Conservation (phyloP, 2,329 filamentous ascomycete species). For the Sporothrix pallida region DNA sequence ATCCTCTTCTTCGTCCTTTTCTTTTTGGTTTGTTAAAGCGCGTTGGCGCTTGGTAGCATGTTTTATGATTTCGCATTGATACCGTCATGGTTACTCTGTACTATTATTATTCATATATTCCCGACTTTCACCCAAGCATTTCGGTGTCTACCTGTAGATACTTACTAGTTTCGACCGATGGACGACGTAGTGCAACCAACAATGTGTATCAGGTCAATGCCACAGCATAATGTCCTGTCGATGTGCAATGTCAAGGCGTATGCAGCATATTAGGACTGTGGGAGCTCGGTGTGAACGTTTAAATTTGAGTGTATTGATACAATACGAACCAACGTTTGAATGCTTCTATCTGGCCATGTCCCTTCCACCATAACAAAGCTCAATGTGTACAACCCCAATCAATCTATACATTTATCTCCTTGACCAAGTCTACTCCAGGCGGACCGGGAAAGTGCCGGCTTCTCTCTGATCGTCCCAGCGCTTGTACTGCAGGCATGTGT, state of each 20-base stretch:
- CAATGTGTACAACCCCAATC: neutral
- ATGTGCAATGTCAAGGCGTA: too few relatives aligned
- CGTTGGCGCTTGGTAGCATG: neutral
- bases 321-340: constrained; percentile 32
- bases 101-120: neutral
- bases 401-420: neutral
- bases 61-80: neutral
- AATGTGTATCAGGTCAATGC: too few relatives aligned
- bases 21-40: neutral
- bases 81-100: neutral
- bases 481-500: constrained; percentile 60
- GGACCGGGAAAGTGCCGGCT: constrained; percentile 70
- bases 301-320: constrained; percentile 26
- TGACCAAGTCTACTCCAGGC: constrained; percentile 59
- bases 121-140: neutral
- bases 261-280: neutral
- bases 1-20: too few relatives aligned
- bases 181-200: too few relatives aligned
- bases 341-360: constrained; percentile 34
- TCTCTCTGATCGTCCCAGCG: constrained; percentile 97
- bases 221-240: too few relatives aligned
- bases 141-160: neutral
- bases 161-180: too few relatives aligned
- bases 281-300: neutral
- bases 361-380: constrained; percentile 22